Base-by-base conservation (phyloP, 257 asterid genomes). In the Lantana camara region DNA sequence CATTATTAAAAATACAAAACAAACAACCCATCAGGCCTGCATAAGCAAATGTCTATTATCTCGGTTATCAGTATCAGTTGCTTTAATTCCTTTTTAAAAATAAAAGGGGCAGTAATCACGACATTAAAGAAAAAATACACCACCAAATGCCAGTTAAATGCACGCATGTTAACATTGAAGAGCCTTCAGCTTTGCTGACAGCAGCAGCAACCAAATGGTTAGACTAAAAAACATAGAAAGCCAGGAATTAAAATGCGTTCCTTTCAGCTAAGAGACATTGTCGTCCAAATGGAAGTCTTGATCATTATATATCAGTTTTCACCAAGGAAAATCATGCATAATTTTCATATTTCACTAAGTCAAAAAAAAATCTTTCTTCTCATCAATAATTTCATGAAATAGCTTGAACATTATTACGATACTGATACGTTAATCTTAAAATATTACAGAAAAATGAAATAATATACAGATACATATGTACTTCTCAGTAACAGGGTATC, bases 11-110 rank as follows among this genome's bases (percentile, higher is more conserved):
- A 50, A 48, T 44, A 48, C 41, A 45, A 41, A n/a, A 35, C 9
- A 51, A 58, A 37, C 24, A 63, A 51, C 40, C 7, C 49, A 13
- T 16, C 13, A 17, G 38, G 46, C 60, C 29, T 13, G 16, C 17
- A 20, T 24, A 23, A 14, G 42, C 52, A 19, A 13, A 22, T 10
- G 7, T 35, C 52, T 13, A 40, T 19, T 22, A 37, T 62, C 53
- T 60, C 44, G 40, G 45, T 11, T 14, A 46, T 46, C 30, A 67
- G 45, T 32, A 22, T 66, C 66, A 67, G 15, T 24, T 23, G 48
- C 57, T 27, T 15, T n/a, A 14, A n/a, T n/a, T n/a, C n/a, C n/a
- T n/a, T n/a, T n/a, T n/a, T n/a, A n/a, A n/a, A n/a, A n/a, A n/a
- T n/a, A n/a, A n/a, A n/a, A n/a, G n/a, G n/a, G n/a, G n/a, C n/a